Evolutionary conservation across 2,329 filamentous ascomycete species (phyloP).

Genomic region (Cryphonectria parasitica): DNA sequence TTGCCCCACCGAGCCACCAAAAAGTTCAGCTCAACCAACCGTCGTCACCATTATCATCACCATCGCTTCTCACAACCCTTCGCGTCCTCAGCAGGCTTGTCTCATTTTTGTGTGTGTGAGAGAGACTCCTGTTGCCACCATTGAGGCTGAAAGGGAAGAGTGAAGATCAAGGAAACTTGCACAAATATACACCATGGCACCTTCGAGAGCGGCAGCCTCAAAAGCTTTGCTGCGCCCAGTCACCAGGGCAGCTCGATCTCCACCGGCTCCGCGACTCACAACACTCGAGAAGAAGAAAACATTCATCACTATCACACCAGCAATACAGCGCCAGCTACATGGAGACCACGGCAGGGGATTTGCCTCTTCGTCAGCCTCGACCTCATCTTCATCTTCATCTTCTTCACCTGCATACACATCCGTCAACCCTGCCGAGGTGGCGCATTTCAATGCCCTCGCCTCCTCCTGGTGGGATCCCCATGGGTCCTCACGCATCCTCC

Average conservation of each 20-base stretch:
- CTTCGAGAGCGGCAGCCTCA: constrained; percentile 22
- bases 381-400: constrained; percentile 17
- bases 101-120: not conserved
- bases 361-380: not conserved
- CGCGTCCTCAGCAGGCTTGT: not conserved
- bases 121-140: not conserved
- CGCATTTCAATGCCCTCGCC: constrained; percentile 92
- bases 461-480: constrained; percentile 97
- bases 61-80: not conserved
- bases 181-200: constrained; percentile 19
- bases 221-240: constrained; percentile 21
- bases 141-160: not conserved
- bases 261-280: not conserved
- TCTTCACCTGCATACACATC: constrained; percentile 56
- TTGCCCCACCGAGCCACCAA: not conserved
- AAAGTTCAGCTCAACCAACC: not conserved
- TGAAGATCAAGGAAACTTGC: not conserved
- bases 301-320: constrained; percentile 3
- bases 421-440: constrained; percentile 86
- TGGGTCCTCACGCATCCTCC: constrained; percentile 86
- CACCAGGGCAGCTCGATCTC: constrained; percentile 2
- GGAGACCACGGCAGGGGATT: constrained; percentile 7
- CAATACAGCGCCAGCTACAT: constrained; percentile 12
- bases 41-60: not conserved
- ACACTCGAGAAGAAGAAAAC: not conserved